A percentile compares a stretch with the other conserved stretches of the same genome.
Conservation (phyloP, 2,329 filamentous ascomycete genomes). For the Paecilomyces formosus region DNA sequence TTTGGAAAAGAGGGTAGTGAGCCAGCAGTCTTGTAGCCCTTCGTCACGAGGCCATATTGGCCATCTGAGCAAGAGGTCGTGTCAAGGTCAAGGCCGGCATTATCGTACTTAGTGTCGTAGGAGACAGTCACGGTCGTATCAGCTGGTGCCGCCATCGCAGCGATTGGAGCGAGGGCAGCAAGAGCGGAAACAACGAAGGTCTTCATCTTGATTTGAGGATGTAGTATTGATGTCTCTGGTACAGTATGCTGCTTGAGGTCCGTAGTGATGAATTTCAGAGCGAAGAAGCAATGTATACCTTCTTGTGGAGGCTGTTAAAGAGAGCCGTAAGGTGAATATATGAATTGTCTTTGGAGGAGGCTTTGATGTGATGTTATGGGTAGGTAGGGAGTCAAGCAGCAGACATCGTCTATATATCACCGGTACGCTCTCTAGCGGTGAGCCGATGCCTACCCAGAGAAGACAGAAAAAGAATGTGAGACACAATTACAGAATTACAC, state of each 20-base stretch:
- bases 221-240: background rate
- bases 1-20: constrained; percentile 40
- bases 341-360: background rate
- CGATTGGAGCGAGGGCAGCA: constrained; percentile 3
- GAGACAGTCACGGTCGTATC: constrained; percentile 46
- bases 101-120: constrained; percentile 66
- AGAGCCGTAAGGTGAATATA: background rate
- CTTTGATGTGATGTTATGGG: background rate
- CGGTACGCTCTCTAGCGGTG: background rate
- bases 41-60: constrained; percentile 21
- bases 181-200: constrained; percentile 12
- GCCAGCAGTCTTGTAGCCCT: constrained; percentile 34
- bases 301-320: background rate
- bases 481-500: background rate
- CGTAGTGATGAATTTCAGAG: background rate
- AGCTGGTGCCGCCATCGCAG: constrained; percentile 6
- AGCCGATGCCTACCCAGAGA: background rate
- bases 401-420: background rate
- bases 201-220: constrained; percentile 2
- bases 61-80: constrained; percentile 40
- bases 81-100: constrained; percentile 47
- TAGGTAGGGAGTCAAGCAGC: background rate
- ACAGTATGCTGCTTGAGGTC: background rate
- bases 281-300: background rate
- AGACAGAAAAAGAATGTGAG: background rate